These are phyloP conservation scores for Viola odorata DNA, from an alignment of 345 rosid genomes.

Conservation along the genomic window DNA sequence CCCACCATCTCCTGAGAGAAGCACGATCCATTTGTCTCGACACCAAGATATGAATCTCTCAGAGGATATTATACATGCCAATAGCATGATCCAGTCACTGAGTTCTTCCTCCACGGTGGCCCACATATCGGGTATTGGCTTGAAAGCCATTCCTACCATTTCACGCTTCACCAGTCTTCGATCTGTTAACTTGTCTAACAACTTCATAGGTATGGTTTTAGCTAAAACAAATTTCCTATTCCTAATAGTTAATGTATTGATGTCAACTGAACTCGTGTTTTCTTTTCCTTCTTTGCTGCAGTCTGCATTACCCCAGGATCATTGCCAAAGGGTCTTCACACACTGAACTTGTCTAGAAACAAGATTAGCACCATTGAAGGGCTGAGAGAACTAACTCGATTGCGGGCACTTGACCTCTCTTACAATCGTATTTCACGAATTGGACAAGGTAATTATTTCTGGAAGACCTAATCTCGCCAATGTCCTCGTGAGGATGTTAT, in stretches of 20 bases:
- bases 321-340: conserved; percentile 81
- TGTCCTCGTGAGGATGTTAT: background rate
- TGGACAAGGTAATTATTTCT: conserved; percentile 63
- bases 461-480: background rate
- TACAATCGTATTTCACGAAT: conserved; percentile 84
- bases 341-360: conserved; percentile 73
- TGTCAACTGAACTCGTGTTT: conserved; percentile 2
- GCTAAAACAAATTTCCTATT: background rate
- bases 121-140: conserved; percentile 66
- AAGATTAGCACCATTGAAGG: conserved; percentile 77
- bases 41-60: conserved; percentile 39
- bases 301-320: conserved; percentile 64
- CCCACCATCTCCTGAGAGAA: conserved; percentile 48
- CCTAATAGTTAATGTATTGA: background rate
- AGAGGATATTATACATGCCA: conserved; percentile 64
- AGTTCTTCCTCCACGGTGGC: conserved; percentile 83
- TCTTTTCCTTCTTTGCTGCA: conserved; percentile 29
- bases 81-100: conserved; percentile 61
- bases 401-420: conserved; percentile 79
- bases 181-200: conserved; percentile 70
- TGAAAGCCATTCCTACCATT: conserved; percentile 72
- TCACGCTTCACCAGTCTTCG: conserved; percentile 71
- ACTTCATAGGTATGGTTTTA: conserved; percentile 59
- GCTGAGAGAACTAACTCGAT: conserved; percentile 66
- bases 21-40: conserved; percentile 18